phyloP scores from a whole-genome alignment of 306 rosid genomes.

The Prunus davidiana region DNA sequence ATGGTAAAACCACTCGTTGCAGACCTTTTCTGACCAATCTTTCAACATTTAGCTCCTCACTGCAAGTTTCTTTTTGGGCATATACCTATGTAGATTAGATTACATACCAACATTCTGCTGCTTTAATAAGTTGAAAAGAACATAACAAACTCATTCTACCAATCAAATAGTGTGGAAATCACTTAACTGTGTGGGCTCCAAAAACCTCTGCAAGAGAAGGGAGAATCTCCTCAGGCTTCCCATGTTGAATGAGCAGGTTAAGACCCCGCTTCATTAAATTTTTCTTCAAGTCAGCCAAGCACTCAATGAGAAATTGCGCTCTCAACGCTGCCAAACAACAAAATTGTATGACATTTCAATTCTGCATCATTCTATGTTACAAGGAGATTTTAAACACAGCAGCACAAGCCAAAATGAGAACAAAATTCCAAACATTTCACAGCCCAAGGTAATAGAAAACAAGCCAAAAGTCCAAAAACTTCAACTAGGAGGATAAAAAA shows the following conservation, averaged over 20 bases:
- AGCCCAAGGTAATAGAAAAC: not conserved
- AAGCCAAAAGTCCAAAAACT: not conserved
- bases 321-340: constrained; percentile 58
- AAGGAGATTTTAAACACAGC: not conserved
- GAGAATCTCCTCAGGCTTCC: constrained; percentile 84
- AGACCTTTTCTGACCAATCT: constrained; percentile 55
- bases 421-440: not conserved
- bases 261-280: constrained; percentile 76
- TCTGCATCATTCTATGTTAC: not conserved
- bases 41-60: constrained; percentile 82
- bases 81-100: constrained; percentile 60
- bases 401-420: not conserved
- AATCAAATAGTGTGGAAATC: constrained; percentile 6
- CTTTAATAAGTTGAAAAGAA: constrained; percentile 23
- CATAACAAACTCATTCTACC: not conserved
- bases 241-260: constrained; percentile 73
- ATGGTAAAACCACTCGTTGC: constrained; percentile 36
- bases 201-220: constrained; percentile 66
- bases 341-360: not conserved
- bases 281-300: constrained; percentile 73
- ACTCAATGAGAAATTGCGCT: constrained; percentile 70
- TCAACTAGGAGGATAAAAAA: not conserved
- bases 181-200: constrained; percentile 74
- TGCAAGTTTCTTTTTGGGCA: constrained; percentile 96
- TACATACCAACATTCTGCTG: constrained; percentile 7